Evolutionary conservation across 2,329 filamentous ascomycete species (phyloP).

Genomic region (Aspergillus puulaauensis): DNA sequence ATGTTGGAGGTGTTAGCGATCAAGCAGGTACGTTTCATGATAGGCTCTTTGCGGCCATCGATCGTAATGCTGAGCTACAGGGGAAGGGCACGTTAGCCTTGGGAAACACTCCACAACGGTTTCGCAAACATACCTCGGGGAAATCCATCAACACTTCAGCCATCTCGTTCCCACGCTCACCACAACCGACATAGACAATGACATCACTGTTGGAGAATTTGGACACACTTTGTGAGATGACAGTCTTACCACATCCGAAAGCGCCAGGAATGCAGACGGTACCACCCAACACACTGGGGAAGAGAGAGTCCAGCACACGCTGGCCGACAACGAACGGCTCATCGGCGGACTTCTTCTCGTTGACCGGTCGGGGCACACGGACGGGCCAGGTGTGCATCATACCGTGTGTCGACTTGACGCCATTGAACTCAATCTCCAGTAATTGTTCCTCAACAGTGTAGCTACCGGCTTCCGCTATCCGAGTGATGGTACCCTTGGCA

Average conservation of each 20-base stretch:
- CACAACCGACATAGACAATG: conserved; percentile 93
- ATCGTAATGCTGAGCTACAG: conserved; percentile 82
- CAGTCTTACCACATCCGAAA: conserved; percentile 98
- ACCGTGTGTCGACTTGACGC: conserved; percentile 86
- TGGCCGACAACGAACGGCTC: conserved; percentile 95
- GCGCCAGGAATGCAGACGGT: conserved; percentile 97
- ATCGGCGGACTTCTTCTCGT: conserved; percentile 86
- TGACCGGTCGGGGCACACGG: conserved; percentile 87
- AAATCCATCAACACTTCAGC: conserved; percentile 99
- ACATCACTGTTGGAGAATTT: conserved; percentile 99
- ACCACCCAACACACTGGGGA: conserved; percentile 93
- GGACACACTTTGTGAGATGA: conserved; percentile 97
- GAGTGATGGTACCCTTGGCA: conserved; percentile 86
- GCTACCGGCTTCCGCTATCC: conserved; percentile 82
- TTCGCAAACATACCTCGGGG: conserved; percentile 63
- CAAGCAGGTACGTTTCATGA: conserved; percentile 99
- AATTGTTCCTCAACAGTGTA: conserved; percentile 95
- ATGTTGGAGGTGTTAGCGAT: conserved; percentile 99
- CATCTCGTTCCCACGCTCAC: conserved; percentile 98
- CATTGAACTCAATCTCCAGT: conserved; percentile 94
- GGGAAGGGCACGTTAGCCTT: conserved; percentile 13
- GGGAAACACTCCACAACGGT: not conserved
- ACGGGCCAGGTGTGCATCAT: conserved; percentile 99
- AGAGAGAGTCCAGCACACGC: conserved; percentile 91
- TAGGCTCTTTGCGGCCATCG: conserved; percentile 91